Evolutionary conservation across 345 rosid genomes (phyloP).

Genomic region (Corymbia maculata): DNA sequence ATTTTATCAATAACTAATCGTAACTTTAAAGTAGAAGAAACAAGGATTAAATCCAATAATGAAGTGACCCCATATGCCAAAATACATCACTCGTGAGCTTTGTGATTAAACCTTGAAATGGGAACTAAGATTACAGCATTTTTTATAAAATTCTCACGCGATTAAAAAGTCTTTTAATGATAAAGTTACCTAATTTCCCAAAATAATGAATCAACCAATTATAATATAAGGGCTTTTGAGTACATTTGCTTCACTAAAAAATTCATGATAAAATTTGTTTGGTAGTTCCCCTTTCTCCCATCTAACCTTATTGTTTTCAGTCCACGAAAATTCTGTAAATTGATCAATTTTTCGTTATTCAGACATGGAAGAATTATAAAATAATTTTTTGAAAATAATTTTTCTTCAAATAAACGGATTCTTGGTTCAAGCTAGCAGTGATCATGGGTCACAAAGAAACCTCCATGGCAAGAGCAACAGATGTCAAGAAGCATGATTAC

Average conservation of each 20-base stretch:
- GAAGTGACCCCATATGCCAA: background rate
- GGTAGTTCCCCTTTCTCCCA: background rate
- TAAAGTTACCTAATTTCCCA: background rate
- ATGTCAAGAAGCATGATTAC: background rate
- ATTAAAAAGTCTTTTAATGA: background rate
- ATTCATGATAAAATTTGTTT: background rate
- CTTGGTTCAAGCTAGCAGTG: background rate
- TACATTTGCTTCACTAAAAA: background rate
- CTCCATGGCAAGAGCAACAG: background rate
- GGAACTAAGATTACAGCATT: background rate
- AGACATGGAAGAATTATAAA: fast-evolving
- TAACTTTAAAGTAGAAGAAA: background rate
- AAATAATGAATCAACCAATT: background rate
- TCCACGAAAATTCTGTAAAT: fast-evolving
- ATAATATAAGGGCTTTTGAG: fast-evolving
- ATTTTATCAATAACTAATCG: background rate
- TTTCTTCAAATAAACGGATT: background rate
- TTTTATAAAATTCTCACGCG: background rate
- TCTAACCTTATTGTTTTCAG: background rate
- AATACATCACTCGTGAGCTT: background rate
- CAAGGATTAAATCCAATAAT: background rate
- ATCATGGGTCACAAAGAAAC: background rate
- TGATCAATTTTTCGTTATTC: background rate
- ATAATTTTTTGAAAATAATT: background rate
- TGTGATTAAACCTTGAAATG: background rate